These are phyloP conservation scores for Komagataella pseudopastoris DNA, from an alignment of 805 yeast species.

Conservation along the genomic window DNA sequence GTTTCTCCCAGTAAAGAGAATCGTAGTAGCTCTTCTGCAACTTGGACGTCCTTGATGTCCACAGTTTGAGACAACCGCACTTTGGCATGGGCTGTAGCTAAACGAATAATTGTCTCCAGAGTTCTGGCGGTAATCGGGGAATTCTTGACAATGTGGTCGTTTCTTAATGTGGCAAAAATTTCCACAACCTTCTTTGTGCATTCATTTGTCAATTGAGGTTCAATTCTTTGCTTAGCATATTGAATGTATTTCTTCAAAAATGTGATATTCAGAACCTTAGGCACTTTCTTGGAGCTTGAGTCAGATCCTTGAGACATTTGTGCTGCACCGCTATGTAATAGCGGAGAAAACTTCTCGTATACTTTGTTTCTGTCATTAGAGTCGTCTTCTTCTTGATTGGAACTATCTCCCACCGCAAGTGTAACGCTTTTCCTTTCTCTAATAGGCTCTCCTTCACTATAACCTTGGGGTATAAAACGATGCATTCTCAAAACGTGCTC, in stretches of 20 bases:
- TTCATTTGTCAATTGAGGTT: constrained; percentile 63
- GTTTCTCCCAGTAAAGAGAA: constrained; percentile 79
- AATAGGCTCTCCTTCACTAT: constrained; percentile 86
- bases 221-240: constrained; percentile 80
- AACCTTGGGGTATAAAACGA: constrained; percentile 76
- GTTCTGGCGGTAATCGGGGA: constrained; percentile 99
- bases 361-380: constrained; percentile 43
- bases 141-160: constrained; percentile 55
- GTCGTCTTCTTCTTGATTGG: constrained; percentile 22
- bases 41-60: constrained; percentile 64
- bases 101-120: constrained; percentile 85
- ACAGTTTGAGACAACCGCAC: constrained; percentile 74
- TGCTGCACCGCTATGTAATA: constrained; percentile 69
- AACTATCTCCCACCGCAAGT: constrained; percentile 69
- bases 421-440: constrained; percentile 62
- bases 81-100: constrained; percentile 94
- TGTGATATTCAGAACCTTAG: constrained; percentile 55
- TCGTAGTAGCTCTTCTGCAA: constrained; percentile 76
- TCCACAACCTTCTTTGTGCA: constrained; percentile 76
- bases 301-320: constrained; percentile 21
- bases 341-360: constrained; percentile 74
- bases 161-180: constrained; percentile 71
- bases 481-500: constrained; percentile 95
- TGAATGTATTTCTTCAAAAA: constrained; percentile 88
- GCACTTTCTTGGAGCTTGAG: constrained; percentile 17